Evolutionary conservation across 371 early-diverging fungal species (phyloP).

Genomic region (Circinella umbellata): DNA sequence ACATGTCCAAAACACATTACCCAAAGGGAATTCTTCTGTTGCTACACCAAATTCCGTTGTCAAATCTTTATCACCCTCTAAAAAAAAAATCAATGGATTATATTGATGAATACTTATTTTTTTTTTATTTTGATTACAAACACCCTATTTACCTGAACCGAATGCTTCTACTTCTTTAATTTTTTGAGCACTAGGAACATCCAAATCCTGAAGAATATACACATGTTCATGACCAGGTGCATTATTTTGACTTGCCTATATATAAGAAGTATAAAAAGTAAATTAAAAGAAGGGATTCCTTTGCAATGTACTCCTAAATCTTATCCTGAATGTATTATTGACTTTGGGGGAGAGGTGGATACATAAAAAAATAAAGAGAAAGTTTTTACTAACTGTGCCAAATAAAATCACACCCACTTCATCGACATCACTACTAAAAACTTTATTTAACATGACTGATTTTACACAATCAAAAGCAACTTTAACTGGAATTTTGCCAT

Average conservation of each 20-base stretch:
- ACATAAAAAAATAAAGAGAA: neutral
- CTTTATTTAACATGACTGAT: constrained; percentile 56
- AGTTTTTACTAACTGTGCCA: constrained; percentile 57
- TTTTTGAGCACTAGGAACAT: constrained; percentile 61
- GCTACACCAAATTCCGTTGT: constrained; percentile 57
- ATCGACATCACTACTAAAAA: constrained; percentile 62
- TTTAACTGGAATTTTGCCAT: constrained; percentile 52
- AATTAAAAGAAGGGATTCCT: neutral
- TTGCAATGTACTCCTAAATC: too few species aligned
- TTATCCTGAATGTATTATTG: neutral
- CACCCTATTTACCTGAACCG: constrained; percentile 45
- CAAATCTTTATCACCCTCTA: constrained; percentile 18
- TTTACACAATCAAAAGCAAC: constrained; percentile 53
- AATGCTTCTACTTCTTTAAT: constrained; percentile 65
- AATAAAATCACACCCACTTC: constrained; percentile 67
- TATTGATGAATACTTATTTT: too few species aligned
- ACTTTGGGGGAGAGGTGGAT: too few species aligned
- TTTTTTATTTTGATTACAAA: too few species aligned
- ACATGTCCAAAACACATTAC: constrained; percentile 70
- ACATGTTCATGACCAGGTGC: constrained; percentile 57
- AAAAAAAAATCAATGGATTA: neutral
- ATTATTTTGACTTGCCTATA: constrained; percentile 48
- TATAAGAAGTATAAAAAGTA: constrained; percentile 1
- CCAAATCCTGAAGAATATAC: constrained; percentile 65
- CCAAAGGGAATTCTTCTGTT: constrained; percentile 53